Conservation (phyloP, 1,284 basidiomycete species). For the Tilletia walkeri region DNA sequence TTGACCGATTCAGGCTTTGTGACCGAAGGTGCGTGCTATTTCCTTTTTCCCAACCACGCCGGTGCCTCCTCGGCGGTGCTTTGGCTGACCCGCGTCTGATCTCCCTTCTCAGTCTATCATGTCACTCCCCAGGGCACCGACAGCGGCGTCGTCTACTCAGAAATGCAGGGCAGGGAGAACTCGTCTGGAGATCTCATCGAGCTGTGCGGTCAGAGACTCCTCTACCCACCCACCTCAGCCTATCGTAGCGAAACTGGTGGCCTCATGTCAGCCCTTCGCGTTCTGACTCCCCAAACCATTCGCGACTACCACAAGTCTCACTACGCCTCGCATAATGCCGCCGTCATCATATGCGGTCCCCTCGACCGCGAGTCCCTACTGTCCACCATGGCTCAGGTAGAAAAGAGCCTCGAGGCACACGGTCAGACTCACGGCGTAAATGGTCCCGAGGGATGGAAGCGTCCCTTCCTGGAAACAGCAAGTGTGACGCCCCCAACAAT, state of each 20-base stretch:
- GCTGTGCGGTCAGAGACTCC: constrained; percentile 63
- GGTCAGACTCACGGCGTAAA: constrained; percentile 64
- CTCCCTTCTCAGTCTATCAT: constrained; percentile 59
- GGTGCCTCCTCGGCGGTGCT: too few species aligned
- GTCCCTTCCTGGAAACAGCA: constrained; percentile 87
- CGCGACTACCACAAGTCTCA: constrained; percentile 82
- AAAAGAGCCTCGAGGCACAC: constrained; percentile 42
- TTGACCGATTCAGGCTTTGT: constrained; percentile 85
- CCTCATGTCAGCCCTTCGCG: constrained; percentile 83
- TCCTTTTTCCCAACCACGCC: background rate
- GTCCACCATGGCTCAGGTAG: constrained; percentile 64
- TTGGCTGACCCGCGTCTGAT: background rate
- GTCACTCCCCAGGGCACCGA: constrained; percentile 86
- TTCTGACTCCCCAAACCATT: constrained; percentile 83
- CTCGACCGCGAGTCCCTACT: constrained; percentile 63
- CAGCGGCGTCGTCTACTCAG: constrained; percentile 80
- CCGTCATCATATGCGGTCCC: constrained; percentile 77
- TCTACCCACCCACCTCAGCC: constrained; percentile 79
- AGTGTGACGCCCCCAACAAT: constrained; percentile 66
- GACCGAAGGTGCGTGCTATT: constrained; percentile 66
- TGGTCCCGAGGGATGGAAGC: constrained; percentile 78
- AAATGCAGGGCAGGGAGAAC: constrained; percentile 96
- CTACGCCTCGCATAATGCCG: constrained; percentile 92
- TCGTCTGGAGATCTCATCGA: constrained; percentile 86
- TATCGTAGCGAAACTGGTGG: constrained; percentile 97